phyloP scores from a whole-genome alignment of 441 rosid species.

The Erodium texanum region DNA sequence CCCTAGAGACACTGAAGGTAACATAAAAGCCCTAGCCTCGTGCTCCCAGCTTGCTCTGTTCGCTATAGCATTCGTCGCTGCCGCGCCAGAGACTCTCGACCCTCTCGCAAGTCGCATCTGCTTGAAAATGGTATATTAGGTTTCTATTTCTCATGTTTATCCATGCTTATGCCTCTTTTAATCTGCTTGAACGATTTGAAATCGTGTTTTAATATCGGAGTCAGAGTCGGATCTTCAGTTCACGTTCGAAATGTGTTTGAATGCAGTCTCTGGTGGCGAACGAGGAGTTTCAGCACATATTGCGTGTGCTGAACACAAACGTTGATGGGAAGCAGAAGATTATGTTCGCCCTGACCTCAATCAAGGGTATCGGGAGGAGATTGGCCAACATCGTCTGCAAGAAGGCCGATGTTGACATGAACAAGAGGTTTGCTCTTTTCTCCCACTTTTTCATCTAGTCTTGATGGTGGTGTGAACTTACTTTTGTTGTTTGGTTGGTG shows the following conservation, averaged over 20 bases:
- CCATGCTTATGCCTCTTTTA: not conserved
- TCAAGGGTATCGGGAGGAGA: constrained; percentile 85
- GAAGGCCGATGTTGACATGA: constrained; percentile 90
- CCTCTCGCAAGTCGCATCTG: not conserved
- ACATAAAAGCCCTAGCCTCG: not conserved
- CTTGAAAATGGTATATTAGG: constrained; percentile 7
- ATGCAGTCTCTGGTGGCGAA: constrained; percentile 67
- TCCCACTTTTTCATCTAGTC: not conserved
- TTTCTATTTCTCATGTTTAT: not conserved
- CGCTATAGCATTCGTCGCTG: not conserved
- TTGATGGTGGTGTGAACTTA: not conserved
- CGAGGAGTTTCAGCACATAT: constrained; percentile 83
- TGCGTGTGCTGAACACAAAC: constrained; percentile 83
- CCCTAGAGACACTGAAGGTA: not conserved
- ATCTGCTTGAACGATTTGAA: not conserved
- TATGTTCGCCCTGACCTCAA: constrained; percentile 84
- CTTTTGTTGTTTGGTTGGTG: not conserved
- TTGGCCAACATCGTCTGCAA: constrained; percentile 85
- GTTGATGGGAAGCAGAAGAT: constrained; percentile 89
- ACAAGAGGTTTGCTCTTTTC: constrained; percentile 45
- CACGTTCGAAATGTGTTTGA: not conserved
- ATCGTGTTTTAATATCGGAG: too few relatives aligned
- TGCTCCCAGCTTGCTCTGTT: not conserved
- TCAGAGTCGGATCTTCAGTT: not conserved
- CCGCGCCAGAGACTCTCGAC: too few relatives aligned